Percentiles rank a stretch among this genome's conserved stretches.
Evolutionary conservation across 345 rosid genomes (phyloP).

Genomic region (Euphorbia tirucalli): DNA sequence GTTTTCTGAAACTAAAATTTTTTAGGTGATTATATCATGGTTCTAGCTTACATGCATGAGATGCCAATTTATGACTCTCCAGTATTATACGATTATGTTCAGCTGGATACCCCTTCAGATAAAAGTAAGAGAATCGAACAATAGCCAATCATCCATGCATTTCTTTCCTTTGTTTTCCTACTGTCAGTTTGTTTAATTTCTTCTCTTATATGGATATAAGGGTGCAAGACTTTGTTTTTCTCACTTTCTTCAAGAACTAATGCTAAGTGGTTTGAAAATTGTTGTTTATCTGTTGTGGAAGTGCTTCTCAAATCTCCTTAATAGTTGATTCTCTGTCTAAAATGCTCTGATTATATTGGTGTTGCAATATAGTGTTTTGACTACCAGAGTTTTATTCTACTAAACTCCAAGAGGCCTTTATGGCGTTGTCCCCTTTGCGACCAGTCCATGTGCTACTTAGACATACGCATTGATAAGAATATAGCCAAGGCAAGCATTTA

Average conservation of each 20-base stretch:
- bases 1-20: background rate
- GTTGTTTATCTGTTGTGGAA: background rate
- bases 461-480: conserved; percentile 12
- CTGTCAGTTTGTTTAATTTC: too few species aligned
- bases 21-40: conserved; percentile 12
- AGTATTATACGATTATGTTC: conserved; percentile 11
- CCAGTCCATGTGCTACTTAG: conserved; percentile 9
- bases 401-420: conserved; percentile 10
- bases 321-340: background rate
- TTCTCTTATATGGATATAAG: too few species aligned
- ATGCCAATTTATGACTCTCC: conserved; percentile 7
- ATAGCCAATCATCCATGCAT: background rate
- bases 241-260: too few species aligned
- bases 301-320: background rate
- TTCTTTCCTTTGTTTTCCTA: background rate
- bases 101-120: conserved; percentile 8
- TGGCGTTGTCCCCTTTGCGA: conserved; percentile 18
- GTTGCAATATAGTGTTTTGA: conserved; percentile 11
- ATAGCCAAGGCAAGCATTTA: conserved; percentile 9
- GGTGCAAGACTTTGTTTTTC: too few species aligned
- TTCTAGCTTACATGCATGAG: conserved; percentile 10
- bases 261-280: too few species aligned
- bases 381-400: background rate
- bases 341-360: background rate
- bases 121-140: conserved; percentile 9